A percentile compares a stretch with the other conserved stretches of the same genome.
phyloP scores from a whole-genome alignment of 495 filamentous ascomycete species.

The Penicillium psychrofluorescens region DNA sequence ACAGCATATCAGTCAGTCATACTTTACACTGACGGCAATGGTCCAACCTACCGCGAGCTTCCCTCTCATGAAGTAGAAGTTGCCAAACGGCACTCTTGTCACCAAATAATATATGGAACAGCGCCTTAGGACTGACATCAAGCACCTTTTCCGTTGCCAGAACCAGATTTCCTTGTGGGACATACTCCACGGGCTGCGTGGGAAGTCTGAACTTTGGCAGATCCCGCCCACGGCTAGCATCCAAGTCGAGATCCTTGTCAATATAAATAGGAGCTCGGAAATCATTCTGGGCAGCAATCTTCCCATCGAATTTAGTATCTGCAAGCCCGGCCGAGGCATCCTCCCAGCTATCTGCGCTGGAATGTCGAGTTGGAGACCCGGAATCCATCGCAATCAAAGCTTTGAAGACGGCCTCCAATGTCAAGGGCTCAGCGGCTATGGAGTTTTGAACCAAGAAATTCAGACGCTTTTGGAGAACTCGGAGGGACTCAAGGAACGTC shows the following conservation, averaged over 20 bases:
- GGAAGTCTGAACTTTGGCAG: conserved; percentile 78
- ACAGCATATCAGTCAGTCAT: conserved; percentile 9
- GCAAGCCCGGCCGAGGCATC: conserved; percentile 56
- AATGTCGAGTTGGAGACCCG: conserved; percentile 52
- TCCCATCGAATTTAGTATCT: conserved; percentile 30
- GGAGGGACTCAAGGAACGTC: conserved; percentile 82
- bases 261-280: conserved; percentile 54
- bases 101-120: conserved; percentile 94
- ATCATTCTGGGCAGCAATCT: conserved; percentile 34
- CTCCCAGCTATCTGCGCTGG: conserved; percentile 90
- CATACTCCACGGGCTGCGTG: conserved; percentile 70
- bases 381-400: conserved; percentile 61
- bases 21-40: not conserved
- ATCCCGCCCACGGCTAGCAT: conserved; percentile 41
- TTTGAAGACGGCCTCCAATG: conserved; percentile 57
- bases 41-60: conserved; percentile 52
- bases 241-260: conserved; percentile 52
- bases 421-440: conserved; percentile 55
- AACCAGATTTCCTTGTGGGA: conserved; percentile 70
- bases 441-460: conserved; percentile 76
- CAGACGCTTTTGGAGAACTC: conserved; percentile 72
- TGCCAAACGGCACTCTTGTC: conserved; percentile 94
- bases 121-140: conserved; percentile 81
- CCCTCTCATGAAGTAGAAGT: conserved; percentile 77
- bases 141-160: conserved; percentile 67